Conservation (phyloP, 129 eudicot species). For the Centrapalus pauciflorus region DNA sequence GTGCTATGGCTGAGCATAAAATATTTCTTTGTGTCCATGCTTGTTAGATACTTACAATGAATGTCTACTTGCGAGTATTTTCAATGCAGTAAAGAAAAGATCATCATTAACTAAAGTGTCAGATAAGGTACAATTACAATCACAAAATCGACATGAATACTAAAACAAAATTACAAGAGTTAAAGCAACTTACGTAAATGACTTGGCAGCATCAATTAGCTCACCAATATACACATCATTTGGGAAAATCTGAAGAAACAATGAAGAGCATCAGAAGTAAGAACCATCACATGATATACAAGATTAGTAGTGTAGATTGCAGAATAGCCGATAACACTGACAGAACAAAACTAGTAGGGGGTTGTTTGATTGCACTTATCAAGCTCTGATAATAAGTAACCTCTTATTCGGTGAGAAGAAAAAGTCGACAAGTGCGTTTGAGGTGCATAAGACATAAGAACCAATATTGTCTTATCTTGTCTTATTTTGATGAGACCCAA, state of each 20-base stretch:
- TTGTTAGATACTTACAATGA: slow-evolving; percentile 4
- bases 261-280: slow-evolving; percentile 10
- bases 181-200: slow-evolving; percentile 47
- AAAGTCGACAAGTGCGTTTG: too few relatives aligned
- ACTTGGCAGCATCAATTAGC: slow-evolving; percentile 61
- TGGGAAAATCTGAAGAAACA: slow-evolving; percentile 65
- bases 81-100: not conserved
- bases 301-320: not conserved
- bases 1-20: not conserved
- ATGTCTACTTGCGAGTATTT: not conserved
- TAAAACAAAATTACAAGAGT: not conserved
- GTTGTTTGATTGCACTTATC: too few relatives aligned
- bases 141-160: not conserved
- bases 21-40: not conserved
- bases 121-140: slow-evolving; percentile 1
- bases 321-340: not conserved
- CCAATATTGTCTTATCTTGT: too few relatives aligned
- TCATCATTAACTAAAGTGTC: not conserved
- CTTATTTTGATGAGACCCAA: too few relatives aligned
- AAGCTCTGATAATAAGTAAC: too few relatives aligned
- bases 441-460: too few relatives aligned
- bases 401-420: too few relatives aligned
- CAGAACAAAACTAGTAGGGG: not conserved
- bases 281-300: slow-evolving; percentile 4
- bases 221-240: slow-evolving; percentile 79